A percentile compares a stretch with the other conserved stretches of the same genome.
These are phyloP conservation scores for Pseudomassariella vexata DNA, from an alignment of 2,329 filamentous ascomycete species.

Conservation along the genomic window DNA sequence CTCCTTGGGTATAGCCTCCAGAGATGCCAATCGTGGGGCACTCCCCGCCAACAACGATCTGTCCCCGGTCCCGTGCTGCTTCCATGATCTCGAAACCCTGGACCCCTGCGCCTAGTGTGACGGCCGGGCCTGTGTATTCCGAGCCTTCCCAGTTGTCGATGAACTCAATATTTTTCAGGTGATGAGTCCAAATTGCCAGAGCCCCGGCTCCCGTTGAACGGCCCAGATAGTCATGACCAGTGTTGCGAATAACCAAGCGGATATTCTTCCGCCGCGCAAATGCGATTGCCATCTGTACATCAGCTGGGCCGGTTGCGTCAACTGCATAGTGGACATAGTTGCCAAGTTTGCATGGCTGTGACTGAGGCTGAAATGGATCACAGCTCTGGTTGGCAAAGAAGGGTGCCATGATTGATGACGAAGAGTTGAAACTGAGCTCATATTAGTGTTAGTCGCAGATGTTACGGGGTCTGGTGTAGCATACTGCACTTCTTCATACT, in stretches of 20 bases:
- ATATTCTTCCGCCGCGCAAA: slow-evolving; percentile 31
- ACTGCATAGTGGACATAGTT: slow-evolving; percentile 10
- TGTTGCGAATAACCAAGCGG: slow-evolving; percentile 42
- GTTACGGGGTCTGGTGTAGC: slow-evolving; percentile 1
- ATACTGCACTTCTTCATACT: slow-evolving; percentile 17
- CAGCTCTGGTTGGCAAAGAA: slow-evolving; percentile 10
- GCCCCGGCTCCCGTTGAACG: slow-evolving; percentile 46
- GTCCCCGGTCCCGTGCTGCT: slow-evolving; percentile 28
- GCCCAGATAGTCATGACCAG: slow-evolving; percentile 45
- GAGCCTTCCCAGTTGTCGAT: slow-evolving; percentile 17
- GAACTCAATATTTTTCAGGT: slow-evolving; percentile 33
- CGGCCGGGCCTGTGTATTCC: slow-evolving; percentile 39
- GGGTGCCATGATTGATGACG: slow-evolving; percentile 8
- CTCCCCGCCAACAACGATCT: slow-evolving; percentile 41
- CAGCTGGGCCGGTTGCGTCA: slow-evolving; percentile 3
- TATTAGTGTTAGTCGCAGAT: background rate
- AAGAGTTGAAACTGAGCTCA: slow-evolving; percentile 4
- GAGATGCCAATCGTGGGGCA: slow-evolving; percentile 50
- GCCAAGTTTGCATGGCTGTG: slow-evolving; percentile 4
- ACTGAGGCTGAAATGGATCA: slow-evolving; percentile 6
- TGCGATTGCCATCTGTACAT: slow-evolving; percentile 3
- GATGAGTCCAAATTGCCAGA: slow-evolving; percentile 40
- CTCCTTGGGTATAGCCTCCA: slow-evolving; percentile 56
- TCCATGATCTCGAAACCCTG: slow-evolving; percentile 35
- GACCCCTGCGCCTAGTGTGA: slow-evolving; percentile 45